phyloP scores from a whole-genome alignment of 129 eudicot genomes.

The Escallonia rubra region DNA sequence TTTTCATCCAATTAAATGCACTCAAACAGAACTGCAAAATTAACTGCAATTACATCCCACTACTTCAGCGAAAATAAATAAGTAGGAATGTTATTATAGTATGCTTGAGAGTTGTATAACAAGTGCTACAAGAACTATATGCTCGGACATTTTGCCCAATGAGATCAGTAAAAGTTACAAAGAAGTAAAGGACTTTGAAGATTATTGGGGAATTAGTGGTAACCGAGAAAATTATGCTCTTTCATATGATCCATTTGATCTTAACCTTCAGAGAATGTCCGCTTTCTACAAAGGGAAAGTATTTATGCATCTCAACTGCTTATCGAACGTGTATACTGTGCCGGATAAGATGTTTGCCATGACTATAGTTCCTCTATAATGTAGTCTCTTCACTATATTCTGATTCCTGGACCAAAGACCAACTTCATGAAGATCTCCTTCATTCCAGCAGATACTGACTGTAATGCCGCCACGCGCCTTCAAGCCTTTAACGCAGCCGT shows the following conservation, averaged over 20 bases:
- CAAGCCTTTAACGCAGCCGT: constrained; percentile 75
- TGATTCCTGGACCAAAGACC: constrained; percentile 52
- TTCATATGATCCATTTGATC: not conserved
- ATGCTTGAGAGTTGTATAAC: too few relatives aligned
- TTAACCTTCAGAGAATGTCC: constrained; percentile 1
- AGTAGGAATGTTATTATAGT: too few relatives aligned
- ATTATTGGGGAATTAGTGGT: too few relatives aligned
- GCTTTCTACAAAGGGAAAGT: constrained; percentile 17
- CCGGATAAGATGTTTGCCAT: constrained; percentile 37
- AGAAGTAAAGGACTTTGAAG: too few relatives aligned
- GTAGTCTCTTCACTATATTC: constrained; percentile 34
- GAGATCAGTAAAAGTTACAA: too few relatives aligned
- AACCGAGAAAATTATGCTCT: too few relatives aligned
- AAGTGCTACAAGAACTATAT: too few relatives aligned
- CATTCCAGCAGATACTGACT: constrained; percentile 65
- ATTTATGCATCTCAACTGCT: constrained; percentile 52
- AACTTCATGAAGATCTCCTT: constrained; percentile 72
- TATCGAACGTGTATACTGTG: constrained; percentile 62
- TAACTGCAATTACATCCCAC: too few relatives aligned
- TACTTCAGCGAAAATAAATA: too few relatives aligned
- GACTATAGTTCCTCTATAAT: constrained; percentile 50
- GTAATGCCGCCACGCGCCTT: constrained; percentile 84
- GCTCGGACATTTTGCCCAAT: too few relatives aligned
- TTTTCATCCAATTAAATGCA: too few relatives aligned
- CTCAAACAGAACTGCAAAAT: too few relatives aligned